A percentile compares a stretch with the other conserved stretches of the same genome.
These are phyloP conservation scores for Acmispon strigosus DNA, from an alignment of 306 rosid genomes.

Conservation along the genomic window DNA sequence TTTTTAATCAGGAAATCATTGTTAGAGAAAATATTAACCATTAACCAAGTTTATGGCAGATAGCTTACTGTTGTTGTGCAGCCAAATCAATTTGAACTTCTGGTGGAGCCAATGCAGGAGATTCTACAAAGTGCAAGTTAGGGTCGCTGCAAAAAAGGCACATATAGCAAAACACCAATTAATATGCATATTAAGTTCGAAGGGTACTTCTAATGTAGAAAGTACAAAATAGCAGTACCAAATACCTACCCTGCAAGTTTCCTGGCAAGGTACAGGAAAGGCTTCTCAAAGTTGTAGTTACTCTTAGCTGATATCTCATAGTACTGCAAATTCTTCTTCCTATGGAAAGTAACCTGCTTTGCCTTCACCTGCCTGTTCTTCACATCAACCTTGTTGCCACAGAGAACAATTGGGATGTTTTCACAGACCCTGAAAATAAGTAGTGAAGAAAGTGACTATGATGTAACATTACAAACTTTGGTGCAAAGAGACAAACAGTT, in stretches of 20 bases:
- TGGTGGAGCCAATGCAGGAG: conserved; percentile 89
- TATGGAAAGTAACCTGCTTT: conserved; percentile 79
- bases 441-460: not conserved
- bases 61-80: conserved; percentile 58
- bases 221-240: not conserved
- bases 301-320: conserved; percentile 86
- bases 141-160: conserved; percentile 50
- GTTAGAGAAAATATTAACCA: not conserved
- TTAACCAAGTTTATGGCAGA: not conserved
- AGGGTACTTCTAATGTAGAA: no score
- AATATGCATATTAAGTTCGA: not conserved
- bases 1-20: no score
- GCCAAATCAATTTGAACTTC: conserved; percentile 77
- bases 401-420: conserved; percentile 75
- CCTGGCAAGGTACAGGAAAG: conserved; percentile 75
- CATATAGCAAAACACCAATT: not conserved
- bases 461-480: not conserved
- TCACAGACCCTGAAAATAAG: conserved; percentile 61
- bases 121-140: conserved; percentile 75
- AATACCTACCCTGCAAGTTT: conserved; percentile 71
- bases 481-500: not conserved
- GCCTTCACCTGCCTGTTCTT: conserved; percentile 89
- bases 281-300: conserved; percentile 74
- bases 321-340: conserved; percentile 78
- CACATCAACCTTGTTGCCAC: conserved; percentile 86